phyloP scores from a whole-genome alignment of 495 filamentous ascomycete species.

The Terfezia boudieri region DNA sequence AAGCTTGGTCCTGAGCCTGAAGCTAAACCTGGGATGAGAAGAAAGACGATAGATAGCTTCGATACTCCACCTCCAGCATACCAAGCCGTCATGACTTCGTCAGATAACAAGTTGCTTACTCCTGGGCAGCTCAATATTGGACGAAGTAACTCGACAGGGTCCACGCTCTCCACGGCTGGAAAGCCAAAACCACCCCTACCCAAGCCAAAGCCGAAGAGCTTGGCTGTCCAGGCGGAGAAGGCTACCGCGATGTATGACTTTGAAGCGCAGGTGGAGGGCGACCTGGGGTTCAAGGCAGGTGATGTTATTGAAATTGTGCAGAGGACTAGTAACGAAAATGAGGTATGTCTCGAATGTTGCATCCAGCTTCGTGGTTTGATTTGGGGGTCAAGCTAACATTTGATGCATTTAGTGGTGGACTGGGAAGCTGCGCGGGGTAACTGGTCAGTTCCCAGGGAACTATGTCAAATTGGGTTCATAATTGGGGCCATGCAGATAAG shows the following conservation, averaged over 20 bases:
- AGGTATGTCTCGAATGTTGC: constrained; percentile 17
- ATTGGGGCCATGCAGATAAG: no score
- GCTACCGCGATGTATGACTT: constrained; percentile 84
- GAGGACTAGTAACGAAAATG: constrained; percentile 67
- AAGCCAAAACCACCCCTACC: constrained; percentile 77
- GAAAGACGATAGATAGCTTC: neutral
- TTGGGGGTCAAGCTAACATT: neutral
- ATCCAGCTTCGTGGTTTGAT: neutral
- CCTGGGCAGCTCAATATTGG: constrained; percentile 22
- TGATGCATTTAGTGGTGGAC: constrained; percentile 47
- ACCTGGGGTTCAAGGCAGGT: constrained; percentile 75
- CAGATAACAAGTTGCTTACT: neutral
- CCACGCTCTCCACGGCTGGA: constrained; percentile 32
- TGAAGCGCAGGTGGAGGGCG: constrained; percentile 82
- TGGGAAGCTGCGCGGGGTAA: constrained; percentile 48
- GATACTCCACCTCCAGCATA: neutral
- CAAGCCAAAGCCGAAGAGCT: constrained; percentile 61
- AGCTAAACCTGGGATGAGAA: constrained; percentile 1
- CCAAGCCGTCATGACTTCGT: neutral
- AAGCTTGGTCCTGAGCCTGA: constrained; percentile 55
- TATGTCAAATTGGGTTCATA: constrained; percentile 16
- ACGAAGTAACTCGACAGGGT: constrained; percentile 32
- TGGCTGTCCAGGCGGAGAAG: constrained; percentile 41
- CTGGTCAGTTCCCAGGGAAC: constrained; percentile 89
- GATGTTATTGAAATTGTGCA: constrained; percentile 76